Percentiles rank a stretch among this genome's conserved stretches.
phyloP scores from a whole-genome alignment of 164 flowering plant genomes.

The Umbellularia californica region DNA sequence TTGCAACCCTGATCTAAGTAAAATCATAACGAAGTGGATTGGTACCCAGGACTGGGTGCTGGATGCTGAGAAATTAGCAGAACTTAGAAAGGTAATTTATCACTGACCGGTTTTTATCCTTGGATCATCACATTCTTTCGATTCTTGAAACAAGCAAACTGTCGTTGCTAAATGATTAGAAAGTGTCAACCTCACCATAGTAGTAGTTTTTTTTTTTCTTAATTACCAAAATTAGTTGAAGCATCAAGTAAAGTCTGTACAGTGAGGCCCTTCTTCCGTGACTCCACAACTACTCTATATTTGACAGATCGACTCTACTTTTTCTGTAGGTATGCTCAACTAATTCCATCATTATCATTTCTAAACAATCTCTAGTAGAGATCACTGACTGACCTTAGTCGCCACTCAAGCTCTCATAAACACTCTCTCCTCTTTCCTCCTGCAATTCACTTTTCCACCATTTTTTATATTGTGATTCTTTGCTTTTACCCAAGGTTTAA shows the following conservation, averaged over 20 bases:
- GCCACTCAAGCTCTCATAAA: neutral
- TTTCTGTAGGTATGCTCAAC: neutral
- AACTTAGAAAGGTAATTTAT: slow-evolving; percentile 59
- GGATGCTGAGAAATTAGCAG: slow-evolving; percentile 69
- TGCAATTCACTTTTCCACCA: neutral
- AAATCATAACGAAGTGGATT: slow-evolving; percentile 65
- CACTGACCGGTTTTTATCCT: slow-evolving; percentile 1
- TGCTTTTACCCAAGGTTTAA: no score
- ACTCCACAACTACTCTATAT: neutral
- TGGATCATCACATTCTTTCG: neutral
- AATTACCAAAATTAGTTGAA: neutral
- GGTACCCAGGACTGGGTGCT: slow-evolving; percentile 81
- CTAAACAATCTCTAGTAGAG: neutral
- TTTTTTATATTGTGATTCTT: neutral
- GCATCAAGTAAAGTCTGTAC: neutral
- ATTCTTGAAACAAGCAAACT: neutral
- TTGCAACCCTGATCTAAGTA: slow-evolving; percentile 81
- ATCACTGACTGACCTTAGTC: neutral
- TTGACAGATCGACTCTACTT: neutral
- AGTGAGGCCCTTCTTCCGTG: neutral
- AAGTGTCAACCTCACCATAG: neutral
- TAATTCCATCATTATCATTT: neutral
- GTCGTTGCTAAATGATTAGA: neutral
- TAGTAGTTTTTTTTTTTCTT: no score
- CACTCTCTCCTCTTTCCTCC: neutral